Evolutionary conservation across 2,329 filamentous ascomycete genomes (phyloP).

Genomic region (Pseudogymnoascus pannorum): DNA sequence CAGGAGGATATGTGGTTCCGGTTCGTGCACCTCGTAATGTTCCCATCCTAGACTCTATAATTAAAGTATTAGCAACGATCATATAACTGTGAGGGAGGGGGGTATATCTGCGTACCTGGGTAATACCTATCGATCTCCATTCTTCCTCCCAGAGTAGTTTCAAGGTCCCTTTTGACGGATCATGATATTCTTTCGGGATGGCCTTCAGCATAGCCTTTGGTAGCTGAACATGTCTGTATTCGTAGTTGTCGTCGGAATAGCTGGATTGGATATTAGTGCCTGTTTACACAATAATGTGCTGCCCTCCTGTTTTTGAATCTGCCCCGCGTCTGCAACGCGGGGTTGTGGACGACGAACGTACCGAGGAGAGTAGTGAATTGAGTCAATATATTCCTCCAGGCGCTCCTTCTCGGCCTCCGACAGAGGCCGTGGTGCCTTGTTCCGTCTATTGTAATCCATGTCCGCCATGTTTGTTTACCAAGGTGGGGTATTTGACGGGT

Average conservation of each 20-base stretch:
- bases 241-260: conserved; percentile 86
- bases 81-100: conserved; percentile 9
- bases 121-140: conserved; percentile 95
- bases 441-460: conserved; percentile 79
- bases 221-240: conserved; percentile 96
- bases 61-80: conserved; percentile 10
- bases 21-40: conserved; percentile 98
- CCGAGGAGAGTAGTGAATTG: conserved; percentile 93
- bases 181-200: conserved; percentile 92
- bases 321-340: background rate
- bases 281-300: background rate
- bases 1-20: conserved; percentile 93
- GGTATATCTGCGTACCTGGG: conserved; percentile 58
- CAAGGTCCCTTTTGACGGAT: conserved; percentile 79
- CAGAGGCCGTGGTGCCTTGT: conserved; percentile 74
- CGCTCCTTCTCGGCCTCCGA: conserved; percentile 73
- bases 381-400: conserved; percentile 85
- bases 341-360: conserved; percentile 36
- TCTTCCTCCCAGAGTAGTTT: conserved; percentile 98
- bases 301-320: background rate
- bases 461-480: conserved; percentile 35
- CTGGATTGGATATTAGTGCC: conserved; percentile 40
- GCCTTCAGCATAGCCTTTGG: conserved; percentile 97
- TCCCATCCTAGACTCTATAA: conserved; percentile 92
- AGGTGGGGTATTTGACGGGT: background rate